Percentiles rank a stretch among this genome's conserved stretches.
Evolutionary conservation across 2,329 filamentous ascomycete species (phyloP).

Genomic region (Hypomyces rosellus): DNA sequence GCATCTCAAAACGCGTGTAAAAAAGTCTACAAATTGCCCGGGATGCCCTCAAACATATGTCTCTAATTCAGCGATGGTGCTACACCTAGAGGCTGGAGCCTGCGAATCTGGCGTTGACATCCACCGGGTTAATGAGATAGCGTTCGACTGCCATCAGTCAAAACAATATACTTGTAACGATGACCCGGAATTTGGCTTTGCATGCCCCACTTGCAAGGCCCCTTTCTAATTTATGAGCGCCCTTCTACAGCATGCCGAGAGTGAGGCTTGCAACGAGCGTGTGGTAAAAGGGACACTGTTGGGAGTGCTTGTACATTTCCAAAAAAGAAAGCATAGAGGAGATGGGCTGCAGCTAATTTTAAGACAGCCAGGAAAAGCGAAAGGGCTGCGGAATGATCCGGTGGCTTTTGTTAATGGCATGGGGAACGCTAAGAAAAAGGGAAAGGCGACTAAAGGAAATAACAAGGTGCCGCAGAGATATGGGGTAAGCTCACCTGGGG

Average conservation of each 20-base stretch:
- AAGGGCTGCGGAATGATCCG: too few relatives aligned
- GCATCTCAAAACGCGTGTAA: conserved; percentile 16
- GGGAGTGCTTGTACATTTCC: background rate
- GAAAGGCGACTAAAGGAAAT: too few relatives aligned
- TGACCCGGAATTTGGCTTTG: conserved; percentile 9
- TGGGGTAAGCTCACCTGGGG: too few relatives aligned
- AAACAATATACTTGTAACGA: conserved; percentile 15
- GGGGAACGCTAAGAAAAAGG: too few relatives aligned
- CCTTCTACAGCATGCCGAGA: conserved; percentile 20
- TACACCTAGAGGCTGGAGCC: conserved; percentile 19
- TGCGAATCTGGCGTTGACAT: conserved; percentile 13
- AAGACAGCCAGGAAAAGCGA: too few relatives aligned
- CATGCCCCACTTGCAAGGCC: conserved; percentile 15
- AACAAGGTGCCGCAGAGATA: too few relatives aligned
- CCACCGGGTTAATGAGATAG: conserved; percentile 5
- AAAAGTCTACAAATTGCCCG: conserved; percentile 12
- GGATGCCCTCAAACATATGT: conserved; percentile 15
- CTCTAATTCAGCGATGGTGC: conserved; percentile 18
- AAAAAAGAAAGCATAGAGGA: background rate
- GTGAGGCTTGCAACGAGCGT: conserved; percentile 2
- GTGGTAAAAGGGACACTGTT: too few relatives aligned
- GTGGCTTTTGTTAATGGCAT: too few relatives aligned
- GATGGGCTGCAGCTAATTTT: too few relatives aligned
- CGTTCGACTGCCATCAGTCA: conserved; percentile 9
- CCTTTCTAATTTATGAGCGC: conserved; percentile 13